A percentile compares a stretch with the other conserved stretches of the same genome.
These are phyloP conservation scores for Pinguiococcus pyrenoidosus DNA, from an alignment of 108 stramenopile species.

Conservation along the genomic window DNA sequence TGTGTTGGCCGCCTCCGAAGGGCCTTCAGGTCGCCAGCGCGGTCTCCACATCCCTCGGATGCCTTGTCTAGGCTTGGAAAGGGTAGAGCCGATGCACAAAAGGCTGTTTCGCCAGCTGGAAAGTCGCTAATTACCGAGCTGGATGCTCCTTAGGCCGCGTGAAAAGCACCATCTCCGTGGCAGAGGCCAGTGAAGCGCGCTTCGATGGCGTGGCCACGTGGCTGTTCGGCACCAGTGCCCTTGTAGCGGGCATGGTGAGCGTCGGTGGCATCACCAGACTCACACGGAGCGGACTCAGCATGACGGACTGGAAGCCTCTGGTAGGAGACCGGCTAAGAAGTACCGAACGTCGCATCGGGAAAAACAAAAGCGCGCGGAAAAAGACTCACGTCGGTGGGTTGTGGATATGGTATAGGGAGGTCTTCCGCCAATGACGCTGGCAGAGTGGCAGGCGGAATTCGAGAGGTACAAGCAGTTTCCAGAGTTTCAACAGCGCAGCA, in stretches of 20 bases:
- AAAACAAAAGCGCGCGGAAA: no score
- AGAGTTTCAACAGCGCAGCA: conserved; percentile 62
- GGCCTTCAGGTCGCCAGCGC: no score
- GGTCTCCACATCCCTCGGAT: no score
- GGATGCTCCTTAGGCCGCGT: no score
- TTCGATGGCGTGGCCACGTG: conserved; percentile 73
- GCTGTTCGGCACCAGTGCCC: conserved; percentile 67
- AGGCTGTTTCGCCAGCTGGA: no score
- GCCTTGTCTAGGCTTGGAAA: no score
- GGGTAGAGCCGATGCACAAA: no score
- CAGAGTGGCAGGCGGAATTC: conserved; percentile 88
- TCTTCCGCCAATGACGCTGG: conserved; percentile 58
- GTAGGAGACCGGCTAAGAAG: no score
- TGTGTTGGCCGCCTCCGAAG: no score
- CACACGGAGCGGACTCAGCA: conserved; percentile 84
- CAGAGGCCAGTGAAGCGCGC: no score
- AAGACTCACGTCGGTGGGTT: not conserved
- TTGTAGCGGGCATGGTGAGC: conserved; percentile 89
- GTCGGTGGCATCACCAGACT: conserved; percentile 93
- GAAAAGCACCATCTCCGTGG: no score
- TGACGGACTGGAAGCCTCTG: conserved; percentile 86
- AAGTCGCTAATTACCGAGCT: no score
- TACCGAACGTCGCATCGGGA: not conserved
- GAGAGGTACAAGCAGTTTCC: conserved; percentile 88
- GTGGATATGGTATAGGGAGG: conserved; percentile 63